Evolutionary conservation across 2,329 filamentous ascomycete species (phyloP).

Genomic region (Sphaerostilbella broomeana): DNA sequence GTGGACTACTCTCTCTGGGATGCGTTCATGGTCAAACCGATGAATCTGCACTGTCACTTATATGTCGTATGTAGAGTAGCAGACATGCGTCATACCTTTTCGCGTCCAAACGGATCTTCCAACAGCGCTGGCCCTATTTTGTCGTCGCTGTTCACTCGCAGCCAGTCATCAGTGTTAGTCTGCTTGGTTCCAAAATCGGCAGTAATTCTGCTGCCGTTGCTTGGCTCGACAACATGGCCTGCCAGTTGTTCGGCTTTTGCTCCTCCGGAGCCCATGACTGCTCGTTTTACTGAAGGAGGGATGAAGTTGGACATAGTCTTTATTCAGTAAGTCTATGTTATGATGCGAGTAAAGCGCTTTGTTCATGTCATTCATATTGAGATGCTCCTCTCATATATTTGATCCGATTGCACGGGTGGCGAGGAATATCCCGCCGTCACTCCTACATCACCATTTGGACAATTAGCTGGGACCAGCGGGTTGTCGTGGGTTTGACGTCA

Average conservation of each 20-base stretch:
- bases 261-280: slow-evolving; percentile 30
- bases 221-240: slow-evolving; percentile 51
- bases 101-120: slow-evolving; percentile 65
- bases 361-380: too few relatives aligned
- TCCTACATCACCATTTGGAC: too few relatives aligned
- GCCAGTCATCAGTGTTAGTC: slow-evolving; percentile 69
- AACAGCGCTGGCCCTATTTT: slow-evolving; percentile 60
- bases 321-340: background rate
- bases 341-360: background rate
- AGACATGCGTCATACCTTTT: slow-evolving; percentile 52
- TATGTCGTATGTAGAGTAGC: background rate
- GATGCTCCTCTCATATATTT: too few relatives aligned
- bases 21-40: slow-evolving; percentile 61
- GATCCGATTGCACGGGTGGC: too few relatives aligned
- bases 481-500: too few relatives aligned
- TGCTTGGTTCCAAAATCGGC: slow-evolving; percentile 73
- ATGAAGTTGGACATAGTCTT: slow-evolving; percentile 10
- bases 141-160: slow-evolving; percentile 56
- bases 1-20: slow-evolving; percentile 62
- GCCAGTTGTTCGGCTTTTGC: slow-evolving; percentile 58
- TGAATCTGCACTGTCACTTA: slow-evolving; percentile 44
- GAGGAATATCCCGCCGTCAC: too few relatives aligned
- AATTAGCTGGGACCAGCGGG: too few relatives aligned
- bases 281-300: slow-evolving; percentile 9
- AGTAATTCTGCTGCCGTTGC: slow-evolving; percentile 56